phyloP scores from a whole-genome alignment of 108 stramenopile genomes.

The Cyclostephanos tholiformis region DNA sequence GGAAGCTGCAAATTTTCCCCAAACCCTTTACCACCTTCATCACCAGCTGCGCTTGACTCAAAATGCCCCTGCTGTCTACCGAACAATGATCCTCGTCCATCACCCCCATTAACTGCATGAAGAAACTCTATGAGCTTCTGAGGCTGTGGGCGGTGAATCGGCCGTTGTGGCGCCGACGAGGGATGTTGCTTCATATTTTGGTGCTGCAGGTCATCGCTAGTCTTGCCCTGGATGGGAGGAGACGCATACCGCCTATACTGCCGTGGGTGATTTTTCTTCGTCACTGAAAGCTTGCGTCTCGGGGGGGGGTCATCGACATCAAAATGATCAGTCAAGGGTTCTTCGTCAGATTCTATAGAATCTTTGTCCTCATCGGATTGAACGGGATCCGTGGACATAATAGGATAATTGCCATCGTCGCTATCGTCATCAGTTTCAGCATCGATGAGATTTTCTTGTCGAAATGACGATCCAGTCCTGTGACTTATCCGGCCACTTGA shows the following conservation, averaged over 20 bases:
- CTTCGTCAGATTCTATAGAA: neutral
- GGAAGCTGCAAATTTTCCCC: neutral
- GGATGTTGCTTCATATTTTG: slow-evolving; percentile 2
- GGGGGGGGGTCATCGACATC: neutral
- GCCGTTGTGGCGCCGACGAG: neutral
- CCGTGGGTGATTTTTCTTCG: neutral
- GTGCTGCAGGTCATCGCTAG: neutral
- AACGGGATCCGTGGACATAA: slow-evolving; percentile 39
- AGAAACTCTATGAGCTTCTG: slow-evolving; percentile 22
- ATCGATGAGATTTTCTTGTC: neutral
- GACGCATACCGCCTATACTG: slow-evolving; percentile 7
- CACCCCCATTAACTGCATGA: slow-evolving; percentile 4
- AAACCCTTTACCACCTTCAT: neutral
- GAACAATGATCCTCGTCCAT: neutral
- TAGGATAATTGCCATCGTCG: slow-evolving; percentile 38
- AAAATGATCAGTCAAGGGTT: slow-evolving; percentile 4
- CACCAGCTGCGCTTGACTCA: neutral
- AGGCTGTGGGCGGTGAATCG: slow-evolving; percentile 14
- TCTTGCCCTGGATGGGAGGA: slow-evolving; percentile 7
- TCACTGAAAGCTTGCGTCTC: neutral
- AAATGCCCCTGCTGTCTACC: neutral
- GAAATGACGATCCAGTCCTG: neutral
- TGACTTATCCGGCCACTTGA: neutral
- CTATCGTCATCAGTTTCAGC: slow-evolving; percentile 17
- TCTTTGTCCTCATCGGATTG: slow-evolving; percentile 28